Base-by-base conservation (phyloP, 1,139 yeast genomes). In the Kluyveromyces sp. region DNA sequence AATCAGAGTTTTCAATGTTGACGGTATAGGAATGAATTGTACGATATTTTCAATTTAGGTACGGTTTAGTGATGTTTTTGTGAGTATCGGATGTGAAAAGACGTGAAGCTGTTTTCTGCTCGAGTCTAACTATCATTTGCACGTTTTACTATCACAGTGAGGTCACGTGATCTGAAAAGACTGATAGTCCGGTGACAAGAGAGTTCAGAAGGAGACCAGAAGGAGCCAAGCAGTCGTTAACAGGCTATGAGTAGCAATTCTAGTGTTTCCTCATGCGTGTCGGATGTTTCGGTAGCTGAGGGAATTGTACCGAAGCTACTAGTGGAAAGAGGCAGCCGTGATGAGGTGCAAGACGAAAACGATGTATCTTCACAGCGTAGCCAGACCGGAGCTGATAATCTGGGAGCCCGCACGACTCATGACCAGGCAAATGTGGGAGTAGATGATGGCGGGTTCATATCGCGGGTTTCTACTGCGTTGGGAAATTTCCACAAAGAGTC, bases 391-490 rank as follows among this genome's bases (percentile, higher is more conserved):
- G 9, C 26, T 9, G 26, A 22, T 6, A 22, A 9, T 9, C 9
- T 22, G 26, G 26, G 9, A 6, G 8, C 8, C 26, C 6, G 9
- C 26, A 9, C 8, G 26, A 22, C 8, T 6, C 6, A 22, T 6
- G 9, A 9, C 26, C 26, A 6, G 26, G 8, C 8, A 9, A 22
- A 22, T 9, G 9, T 9, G 26, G 33, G 38, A 45, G 28, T 35
- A 41, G 29, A 39, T 22, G 36, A 39, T 39, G 45, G 40, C 28
- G 36, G 47, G 41, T 36, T 39, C 39, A 35, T 37, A 28, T 38
- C 40, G 4, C 19, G 29, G 7, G 41, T 38, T 7, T 31, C 41
- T 7, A 38, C 41, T 8, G 22, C 17, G 4, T n/a, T 38, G 18
- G 41, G 31, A 16, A 38, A 31, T n/a, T 30, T 30, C 16, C 41